A percentile compares a stretch with the other conserved stretches of the same genome.
phyloP scores from a whole-genome alignment of 176 grass and related monocot species.

The Aegilops umbellulata region DNA sequence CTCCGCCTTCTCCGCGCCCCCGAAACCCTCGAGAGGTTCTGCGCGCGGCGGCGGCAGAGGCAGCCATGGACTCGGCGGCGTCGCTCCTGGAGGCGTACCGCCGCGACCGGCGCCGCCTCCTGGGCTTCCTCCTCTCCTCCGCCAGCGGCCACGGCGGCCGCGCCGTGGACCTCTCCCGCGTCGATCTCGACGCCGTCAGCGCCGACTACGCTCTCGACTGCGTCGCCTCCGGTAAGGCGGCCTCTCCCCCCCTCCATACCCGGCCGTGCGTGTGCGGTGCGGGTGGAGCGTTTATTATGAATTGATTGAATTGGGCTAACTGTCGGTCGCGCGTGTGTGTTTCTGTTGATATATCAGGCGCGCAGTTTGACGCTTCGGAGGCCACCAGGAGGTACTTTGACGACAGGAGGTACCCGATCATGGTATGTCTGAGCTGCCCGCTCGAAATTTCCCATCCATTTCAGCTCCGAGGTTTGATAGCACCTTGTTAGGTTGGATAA shows the following conservation, averaged over 20 bases:
- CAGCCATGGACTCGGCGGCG: conserved; percentile 49
- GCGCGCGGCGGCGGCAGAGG: neutral
- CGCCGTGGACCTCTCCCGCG: conserved; percentile 50
- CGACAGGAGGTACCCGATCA: conserved; percentile 68
- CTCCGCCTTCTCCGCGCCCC: neutral
- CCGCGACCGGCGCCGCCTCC: conserved; percentile 73
- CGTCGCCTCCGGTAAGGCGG: conserved; percentile 54
- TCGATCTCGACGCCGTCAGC: conserved; percentile 80
- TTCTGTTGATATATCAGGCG: conserved; percentile 26
- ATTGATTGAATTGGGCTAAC: neutral
- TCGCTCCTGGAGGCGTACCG: conserved; percentile 64
- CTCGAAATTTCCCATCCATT: conserved; percentile 14
- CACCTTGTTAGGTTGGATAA: conserved; percentile 4
- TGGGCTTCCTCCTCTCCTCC: conserved; percentile 73
- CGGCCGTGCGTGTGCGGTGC: neutral
- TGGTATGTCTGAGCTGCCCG: conserved; percentile 38
- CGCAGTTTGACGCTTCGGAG: conserved; percentile 66
- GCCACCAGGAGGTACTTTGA: conserved; percentile 76
- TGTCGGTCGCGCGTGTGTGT: neutral
- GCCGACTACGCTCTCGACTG: conserved; percentile 74
- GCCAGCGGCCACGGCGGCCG: conserved; percentile 20
- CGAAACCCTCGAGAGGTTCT: conserved; percentile 20
- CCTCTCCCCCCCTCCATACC: neutral
- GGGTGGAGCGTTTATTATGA: neutral
- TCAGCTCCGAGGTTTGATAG: neutral